Evolutionary conservation across 129 eudicot genomes (phyloP).

Genomic region (Artemisia argyi): DNA sequence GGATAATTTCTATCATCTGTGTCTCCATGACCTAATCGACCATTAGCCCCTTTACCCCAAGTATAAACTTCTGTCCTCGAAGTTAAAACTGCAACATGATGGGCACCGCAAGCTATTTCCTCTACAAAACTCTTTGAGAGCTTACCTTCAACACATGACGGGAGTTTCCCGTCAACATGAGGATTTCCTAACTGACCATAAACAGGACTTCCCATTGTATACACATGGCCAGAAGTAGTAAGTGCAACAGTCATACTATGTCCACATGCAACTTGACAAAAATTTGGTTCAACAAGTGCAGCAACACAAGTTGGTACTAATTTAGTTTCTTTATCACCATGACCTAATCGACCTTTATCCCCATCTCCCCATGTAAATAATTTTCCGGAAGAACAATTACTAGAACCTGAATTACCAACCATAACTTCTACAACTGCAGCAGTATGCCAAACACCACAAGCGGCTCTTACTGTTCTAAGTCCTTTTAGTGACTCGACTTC

Average conservation of each 20-base stretch:
- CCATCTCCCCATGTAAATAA: slow-evolving; percentile 97
- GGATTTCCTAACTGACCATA: slow-evolving; percentile 71
- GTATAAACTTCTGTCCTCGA: slow-evolving; percentile 87
- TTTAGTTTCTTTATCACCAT: slow-evolving; percentile 66
- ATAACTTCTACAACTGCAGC: slow-evolving; percentile 80
- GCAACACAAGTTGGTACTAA: slow-evolving; percentile 61
- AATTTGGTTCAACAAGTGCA: slow-evolving; percentile 49
- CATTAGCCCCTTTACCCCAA: slow-evolving; percentile 94
- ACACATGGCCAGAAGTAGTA: slow-evolving; percentile 64
- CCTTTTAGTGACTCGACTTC: slow-evolving; percentile 84
- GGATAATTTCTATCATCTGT: slow-evolving; percentile 65
- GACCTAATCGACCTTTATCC: slow-evolving; percentile 84
- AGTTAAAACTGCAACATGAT: slow-evolving; percentile 87
- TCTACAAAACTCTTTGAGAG: slow-evolving; percentile 56
- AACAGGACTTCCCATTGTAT: slow-evolving; percentile 79
- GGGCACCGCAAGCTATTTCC: slow-evolving; percentile 91
- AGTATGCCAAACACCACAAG: slow-evolving; percentile 98
- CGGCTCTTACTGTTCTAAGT: slow-evolving; percentile 55
- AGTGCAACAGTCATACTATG: slow-evolving; percentile 63
- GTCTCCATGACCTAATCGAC: slow-evolving; percentile 94
- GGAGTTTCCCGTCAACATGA: slow-evolving; percentile 56
- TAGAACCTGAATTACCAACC: slow-evolving; percentile 37
- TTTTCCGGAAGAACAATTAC: slow-evolving; percentile 54
- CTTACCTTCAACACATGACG: slow-evolving; percentile 57
- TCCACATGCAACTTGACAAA: slow-evolving; percentile 83